Conservation (phyloP, 2,329 filamentous ascomycete species). For the Arthrobotrys megalospora region DNA sequence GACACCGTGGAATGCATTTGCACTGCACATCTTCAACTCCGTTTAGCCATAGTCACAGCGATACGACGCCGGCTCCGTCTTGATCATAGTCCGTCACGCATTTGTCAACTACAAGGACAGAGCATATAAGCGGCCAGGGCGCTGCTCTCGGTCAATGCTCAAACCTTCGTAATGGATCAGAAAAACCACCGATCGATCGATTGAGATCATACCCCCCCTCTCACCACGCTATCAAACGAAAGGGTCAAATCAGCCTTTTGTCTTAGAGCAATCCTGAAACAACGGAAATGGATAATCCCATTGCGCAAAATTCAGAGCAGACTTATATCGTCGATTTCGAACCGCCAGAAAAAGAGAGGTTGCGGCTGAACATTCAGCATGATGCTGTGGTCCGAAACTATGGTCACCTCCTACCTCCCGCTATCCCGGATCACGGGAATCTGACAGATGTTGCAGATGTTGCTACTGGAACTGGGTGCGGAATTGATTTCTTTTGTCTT, state of each 20-base stretch:
- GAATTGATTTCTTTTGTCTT: not conserved
- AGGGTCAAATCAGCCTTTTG: not conserved
- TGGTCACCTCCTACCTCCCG: constrained; percentile 38
- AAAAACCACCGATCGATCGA: not conserved
- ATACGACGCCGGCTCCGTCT: too few relatives aligned
- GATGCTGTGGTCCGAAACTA: constrained; percentile 25
- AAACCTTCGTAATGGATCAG: too few relatives aligned
- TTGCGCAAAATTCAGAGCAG: constrained; percentile 22
- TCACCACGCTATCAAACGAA: too few relatives aligned
- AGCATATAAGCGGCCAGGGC: too few relatives aligned
- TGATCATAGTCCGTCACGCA: too few relatives aligned
- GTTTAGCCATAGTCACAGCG: too few relatives aligned
- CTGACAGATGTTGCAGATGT: constrained; percentile 33
- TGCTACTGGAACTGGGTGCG: constrained; percentile 40
- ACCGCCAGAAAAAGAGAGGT: constrained; percentile 41
- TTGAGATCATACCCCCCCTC: not conserved
- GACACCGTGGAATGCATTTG: too few relatives aligned
- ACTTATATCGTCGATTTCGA: constrained; percentile 54
- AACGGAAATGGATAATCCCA: not conserved
- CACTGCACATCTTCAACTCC: too few relatives aligned
- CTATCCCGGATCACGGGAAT: constrained; percentile 29
- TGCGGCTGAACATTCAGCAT: constrained; percentile 36
- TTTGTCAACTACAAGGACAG: too few relatives aligned
- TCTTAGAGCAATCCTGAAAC: not conserved
- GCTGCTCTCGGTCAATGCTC: too few relatives aligned